Conservation (phyloP, 805 yeast genomes). For the Cyberlindnera nakhonratchasimensis region DNA sequence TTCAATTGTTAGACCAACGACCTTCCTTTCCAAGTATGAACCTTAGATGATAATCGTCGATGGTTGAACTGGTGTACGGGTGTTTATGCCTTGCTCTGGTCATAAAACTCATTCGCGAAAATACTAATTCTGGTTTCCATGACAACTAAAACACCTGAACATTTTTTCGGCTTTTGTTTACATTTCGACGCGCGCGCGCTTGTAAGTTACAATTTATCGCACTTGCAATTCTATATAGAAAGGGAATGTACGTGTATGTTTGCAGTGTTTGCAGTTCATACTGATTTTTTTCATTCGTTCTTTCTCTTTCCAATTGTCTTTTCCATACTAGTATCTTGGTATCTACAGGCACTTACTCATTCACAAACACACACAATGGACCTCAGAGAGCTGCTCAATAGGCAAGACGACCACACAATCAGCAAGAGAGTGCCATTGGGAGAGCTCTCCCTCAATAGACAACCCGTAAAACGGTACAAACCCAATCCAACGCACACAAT, state of each 20-base stretch:
- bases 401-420: constrained; percentile 9
- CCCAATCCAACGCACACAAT: not conserved
- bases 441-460: constrained; percentile 10
- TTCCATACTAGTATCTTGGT: too few species aligned
- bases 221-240: not conserved
- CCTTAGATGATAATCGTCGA: not conserved
- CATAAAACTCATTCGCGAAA: not conserved
- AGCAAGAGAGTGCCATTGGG: constrained; percentile 13
- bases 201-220: too few species aligned
- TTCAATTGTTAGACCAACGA: too few species aligned
- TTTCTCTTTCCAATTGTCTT: too few species aligned
- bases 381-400: constrained; percentile 13
- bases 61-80: constrained; percentile 8
- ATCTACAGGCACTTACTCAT: constrained; percentile 12
- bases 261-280: too few species aligned
- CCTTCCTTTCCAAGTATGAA: not conserved
- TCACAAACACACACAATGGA: constrained; percentile 28
- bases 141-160: not conserved
- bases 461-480: constrained; percentile 6
- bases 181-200: constrained; percentile 1
- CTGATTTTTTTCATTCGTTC: too few species aligned
- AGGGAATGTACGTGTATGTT: constrained; percentile 2
- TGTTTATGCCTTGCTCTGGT: not conserved
- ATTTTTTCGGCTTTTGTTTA: not conserved
- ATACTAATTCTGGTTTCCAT: not conserved